Base-by-base conservation (phyloP, 2,329 filamentous ascomycete genomes). In the Pseudogymnoascus sp. region DNA sequence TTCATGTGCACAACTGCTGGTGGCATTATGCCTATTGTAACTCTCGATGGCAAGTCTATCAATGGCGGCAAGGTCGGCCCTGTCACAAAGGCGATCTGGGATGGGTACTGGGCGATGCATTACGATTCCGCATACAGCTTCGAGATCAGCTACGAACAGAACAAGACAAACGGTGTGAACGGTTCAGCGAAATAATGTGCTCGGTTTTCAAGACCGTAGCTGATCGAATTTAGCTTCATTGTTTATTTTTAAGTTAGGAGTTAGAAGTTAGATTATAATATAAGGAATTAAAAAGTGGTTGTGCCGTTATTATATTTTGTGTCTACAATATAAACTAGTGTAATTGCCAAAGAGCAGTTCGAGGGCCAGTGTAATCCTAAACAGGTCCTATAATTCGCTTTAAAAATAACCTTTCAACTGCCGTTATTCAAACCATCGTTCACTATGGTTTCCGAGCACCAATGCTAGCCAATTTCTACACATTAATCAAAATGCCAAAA, bases 1-100 rank as follows among this genome's bases (percentile, higher is more conserved):
- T 77, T 82, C 31, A 81, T 81, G 79, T 80, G 75, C 64, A 82
- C 80, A 0, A 82, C 80, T 12, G 80, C 80, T 0, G 80, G 80
- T 1, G 80, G 80, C 0, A 75, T 82, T 16, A 82, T 82, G 79
- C 80, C 79, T 0, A 80, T 82, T 25, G 80, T 78, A 0, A 64
- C 62, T 0, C 69, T 82, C 2, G 80, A 82, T 67, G 79, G 75
- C 0, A 66, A 74, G 61, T 72, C 73, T 0, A 70, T 82, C 0
- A 73, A 72, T 1, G 72, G 72, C 62, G 79, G 79, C 0, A 74
- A 76, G 66, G 63, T 81, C 25, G 79, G 80, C 0, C 73, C 76
- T 1, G 69, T 82, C 11, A 81, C 80, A 0, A 75, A 71, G 69
- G 73, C 68, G 60, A 80, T 82, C 21, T 82, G 79, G 79, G 79